Percentiles rank a stretch among this genome's conserved stretches.
Conservation (phyloP, 352 stramenopile species). For the Phytophthora cryptogea region DNA sequence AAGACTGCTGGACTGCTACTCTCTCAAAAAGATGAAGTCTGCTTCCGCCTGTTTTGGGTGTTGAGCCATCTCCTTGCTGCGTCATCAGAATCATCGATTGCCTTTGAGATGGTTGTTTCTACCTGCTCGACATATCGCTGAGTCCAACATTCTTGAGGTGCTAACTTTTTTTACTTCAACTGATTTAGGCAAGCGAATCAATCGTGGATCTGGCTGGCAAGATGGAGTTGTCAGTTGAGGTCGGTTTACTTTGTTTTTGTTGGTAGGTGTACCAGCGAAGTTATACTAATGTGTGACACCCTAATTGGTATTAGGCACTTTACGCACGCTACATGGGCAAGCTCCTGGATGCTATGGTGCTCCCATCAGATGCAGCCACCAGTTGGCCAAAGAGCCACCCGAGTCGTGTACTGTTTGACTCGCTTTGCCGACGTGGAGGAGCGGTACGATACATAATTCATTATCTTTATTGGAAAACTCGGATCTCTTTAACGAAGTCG, state of each 20-base stretch:
- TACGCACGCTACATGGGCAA: conserved; percentile 61
- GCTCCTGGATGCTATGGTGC: conserved; percentile 56
- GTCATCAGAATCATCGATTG: conserved; percentile 50
- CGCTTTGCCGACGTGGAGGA: conserved; percentile 67
- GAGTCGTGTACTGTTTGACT: conserved; percentile 77
- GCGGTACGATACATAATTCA: conserved; percentile 36
- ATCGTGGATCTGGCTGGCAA: conserved; percentile 39
- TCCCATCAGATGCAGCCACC: conserved; percentile 38
- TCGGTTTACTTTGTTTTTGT: conserved; percentile 20
- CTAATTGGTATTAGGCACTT: conserved; percentile 40
- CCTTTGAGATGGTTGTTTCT: conserved; percentile 54
- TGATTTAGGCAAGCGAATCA: conserved; percentile 41
- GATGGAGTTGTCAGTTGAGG: conserved; percentile 45
- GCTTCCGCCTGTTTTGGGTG: conserved; percentile 83
- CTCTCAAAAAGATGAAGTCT: conserved; percentile 45
- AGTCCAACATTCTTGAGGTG: background rate
- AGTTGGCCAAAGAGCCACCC: conserved; percentile 71
- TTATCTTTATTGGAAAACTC: background rate
- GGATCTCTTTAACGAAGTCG: background rate
- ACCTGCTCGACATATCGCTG: background rate
- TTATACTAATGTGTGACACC: background rate
- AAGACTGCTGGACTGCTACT: conserved; percentile 53
- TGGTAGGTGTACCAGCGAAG: background rate
- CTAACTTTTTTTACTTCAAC: conserved; percentile 8
- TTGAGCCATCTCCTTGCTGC: conserved; percentile 74